phyloP scores from a whole-genome alignment of 352 stramenopile species.

The Blastocystis sp. region DNA sequence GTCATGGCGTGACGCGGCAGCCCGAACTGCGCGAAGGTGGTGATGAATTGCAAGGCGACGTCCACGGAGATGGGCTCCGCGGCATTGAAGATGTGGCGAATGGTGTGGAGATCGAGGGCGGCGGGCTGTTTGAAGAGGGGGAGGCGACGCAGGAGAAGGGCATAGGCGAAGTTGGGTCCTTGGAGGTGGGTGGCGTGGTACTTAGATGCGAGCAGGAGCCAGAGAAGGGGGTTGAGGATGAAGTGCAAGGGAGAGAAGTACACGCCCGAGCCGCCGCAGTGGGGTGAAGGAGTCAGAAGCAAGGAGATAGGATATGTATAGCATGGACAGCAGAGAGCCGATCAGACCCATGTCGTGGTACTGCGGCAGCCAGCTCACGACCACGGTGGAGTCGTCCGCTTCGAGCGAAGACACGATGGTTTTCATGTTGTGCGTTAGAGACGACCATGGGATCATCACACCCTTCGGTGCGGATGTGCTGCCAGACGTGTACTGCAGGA shows the following conservation, averaged over 20 bases:
- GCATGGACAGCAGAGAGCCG: slow-evolving; percentile 78
- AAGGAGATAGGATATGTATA: slow-evolving; percentile 25
- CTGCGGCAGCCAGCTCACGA: slow-evolving; percentile 94
- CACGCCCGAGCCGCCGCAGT: slow-evolving; percentile 86
- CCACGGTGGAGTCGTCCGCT: slow-evolving; percentile 84
- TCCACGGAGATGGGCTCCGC: slow-evolving; percentile 90
- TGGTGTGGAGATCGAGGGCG: slow-evolving; percentile 83
- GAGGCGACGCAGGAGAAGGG: slow-evolving; percentile 80
- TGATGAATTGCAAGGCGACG: slow-evolving; percentile 83
- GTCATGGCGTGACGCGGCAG: slow-evolving; percentile 84
- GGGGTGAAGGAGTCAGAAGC: slow-evolving; percentile 74
- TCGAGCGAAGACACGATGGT: slow-evolving; percentile 88
- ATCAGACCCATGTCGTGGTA: slow-evolving; percentile 99
- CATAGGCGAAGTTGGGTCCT: slow-evolving; percentile 97
- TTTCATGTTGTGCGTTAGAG: slow-evolving; percentile 92
- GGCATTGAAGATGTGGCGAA: slow-evolving; percentile 95
- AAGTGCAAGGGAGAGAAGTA: slow-evolving; percentile 97
- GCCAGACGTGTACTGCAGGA: slow-evolving; percentile 99
- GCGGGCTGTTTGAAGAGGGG: not conserved
- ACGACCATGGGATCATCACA: slow-evolving; percentile 92
- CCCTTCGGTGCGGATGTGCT: slow-evolving; percentile 94
- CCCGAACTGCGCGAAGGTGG: slow-evolving; percentile 83
- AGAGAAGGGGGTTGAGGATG: slow-evolving; percentile 89
- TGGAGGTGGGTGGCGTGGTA: slow-evolving; percentile 91
- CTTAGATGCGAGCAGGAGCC: slow-evolving; percentile 85